phyloP scores from a whole-genome alignment of 1,284 basidiomycete species.

The Melanopsichium pennsylvanicum region DNA sequence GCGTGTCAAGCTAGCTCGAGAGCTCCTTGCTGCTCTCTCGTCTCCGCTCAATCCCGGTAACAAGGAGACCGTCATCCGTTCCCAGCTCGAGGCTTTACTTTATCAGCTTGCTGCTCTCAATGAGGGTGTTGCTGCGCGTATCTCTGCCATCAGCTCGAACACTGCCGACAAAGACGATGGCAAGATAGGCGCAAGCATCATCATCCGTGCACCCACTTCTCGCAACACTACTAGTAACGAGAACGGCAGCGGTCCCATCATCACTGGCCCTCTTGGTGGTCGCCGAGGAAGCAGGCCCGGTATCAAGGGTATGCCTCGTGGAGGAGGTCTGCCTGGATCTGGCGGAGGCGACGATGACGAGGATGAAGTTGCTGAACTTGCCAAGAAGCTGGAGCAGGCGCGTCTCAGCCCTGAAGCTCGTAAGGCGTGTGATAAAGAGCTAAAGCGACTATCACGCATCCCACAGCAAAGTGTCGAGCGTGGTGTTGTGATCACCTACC shows the following conservation, averaged over 20 bases:
- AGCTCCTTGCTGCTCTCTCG: conserved; percentile 55
- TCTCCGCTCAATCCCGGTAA: conserved; percentile 56
- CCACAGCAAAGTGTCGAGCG: conserved; percentile 64
- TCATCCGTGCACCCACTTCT: conserved; percentile 48
- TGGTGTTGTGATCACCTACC: conserved; percentile 65
- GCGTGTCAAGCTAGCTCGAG: conserved; percentile 56
- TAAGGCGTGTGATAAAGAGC: conserved; percentile 63
- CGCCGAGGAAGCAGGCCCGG: conserved; percentile 34
- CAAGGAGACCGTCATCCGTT: conserved; percentile 55
- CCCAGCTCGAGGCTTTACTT: conserved; percentile 59
- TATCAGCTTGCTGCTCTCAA: conserved; percentile 59
- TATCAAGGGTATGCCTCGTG: conserved; percentile 14
- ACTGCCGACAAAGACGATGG: conserved; percentile 29
- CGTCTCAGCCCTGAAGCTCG: conserved; percentile 59
- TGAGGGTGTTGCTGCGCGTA: conserved; percentile 50
- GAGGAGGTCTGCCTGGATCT: conserved; percentile 30
- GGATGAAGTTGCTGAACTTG: conserved; percentile 60
- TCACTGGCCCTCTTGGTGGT: conserved; percentile 35
- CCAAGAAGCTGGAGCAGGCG: conserved; percentile 52
- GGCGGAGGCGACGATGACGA: conserved; percentile 51
- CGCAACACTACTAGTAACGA: conserved; percentile 41
- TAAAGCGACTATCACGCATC: conserved; percentile 62
- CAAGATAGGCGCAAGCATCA: conserved; percentile 45
- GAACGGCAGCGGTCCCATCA: conserved; percentile 35
- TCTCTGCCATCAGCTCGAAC: conserved; percentile 50